Base-by-base conservation (phyloP, 768 basidiomycete species). In the Asterophora parasitica region DNA sequence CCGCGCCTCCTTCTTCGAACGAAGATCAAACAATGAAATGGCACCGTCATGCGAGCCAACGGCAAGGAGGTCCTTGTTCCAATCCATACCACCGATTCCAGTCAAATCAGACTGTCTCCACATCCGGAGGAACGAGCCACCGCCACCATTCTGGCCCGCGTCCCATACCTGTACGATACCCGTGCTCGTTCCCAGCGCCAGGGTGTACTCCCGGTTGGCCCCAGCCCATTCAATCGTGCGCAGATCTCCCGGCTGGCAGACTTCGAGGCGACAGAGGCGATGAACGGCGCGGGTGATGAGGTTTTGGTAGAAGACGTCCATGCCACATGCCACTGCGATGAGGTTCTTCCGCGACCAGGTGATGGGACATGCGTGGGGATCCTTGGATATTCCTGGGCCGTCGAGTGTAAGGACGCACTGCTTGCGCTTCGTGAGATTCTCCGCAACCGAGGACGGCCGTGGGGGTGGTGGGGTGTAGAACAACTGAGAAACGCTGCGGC, bases 21-120 rank as follows among this genome's bases (percentile, higher is more conserved):
- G 70, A 0, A 83, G 74, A 63, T 88, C 86, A 52, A 78, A 77
- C 50, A 85, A 76, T 49, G 77, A 75, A 47, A 91, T 81, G 23
- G 75, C 72, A 17, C 85, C 85, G 51, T 81, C 77, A 48, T 72
- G 66, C 51, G 79, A 75, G 2, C 86, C 86, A n/a, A 78, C 75
- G 20, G 77, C 76, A 9, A 90, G 64, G n/a, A 81, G 59, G 50
- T 80, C 77, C 2, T 70, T 70, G 48, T 76, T 71, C 83, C 84
- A 89, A 44, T 69, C 71, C 56, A 87, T 56, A 15, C 62, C 56
- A 34, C 59, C 65, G 20, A 65, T 56, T 3, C 58, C 46, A 28
- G 47, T 44, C 16, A 42, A 44, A 59, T 20, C 65, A 53, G 36
- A 69, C 62, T 72, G 68, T 66, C 54, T 65, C 72, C 56, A 79